Conservation (phyloP, 768 basidiomycete species). For the Mycena pura region DNA sequence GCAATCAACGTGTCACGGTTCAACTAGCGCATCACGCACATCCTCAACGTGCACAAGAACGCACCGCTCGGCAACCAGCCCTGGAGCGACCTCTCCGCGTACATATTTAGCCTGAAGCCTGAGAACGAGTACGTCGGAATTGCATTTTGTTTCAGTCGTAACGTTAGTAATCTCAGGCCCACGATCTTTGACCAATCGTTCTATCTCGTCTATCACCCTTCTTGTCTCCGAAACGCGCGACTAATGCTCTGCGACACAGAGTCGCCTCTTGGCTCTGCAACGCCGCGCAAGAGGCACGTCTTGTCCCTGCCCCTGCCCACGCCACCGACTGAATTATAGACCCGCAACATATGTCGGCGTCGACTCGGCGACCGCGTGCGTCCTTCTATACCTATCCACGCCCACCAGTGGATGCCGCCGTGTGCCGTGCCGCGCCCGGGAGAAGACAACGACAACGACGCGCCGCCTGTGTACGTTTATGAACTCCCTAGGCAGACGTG, state of each 20-base stretch:
- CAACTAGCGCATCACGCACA: conserved; percentile 44
- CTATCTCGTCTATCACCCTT: conserved; percentile 17
- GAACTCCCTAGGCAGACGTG: too few relatives aligned
- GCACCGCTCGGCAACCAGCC: conserved; percentile 39
- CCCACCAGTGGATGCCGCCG: too few relatives aligned
- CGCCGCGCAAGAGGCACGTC: conserved; percentile 30
- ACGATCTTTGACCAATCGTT: conserved; percentile 36
- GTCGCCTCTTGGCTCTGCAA: conserved; percentile 32
- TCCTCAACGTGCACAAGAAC: conserved; percentile 45
- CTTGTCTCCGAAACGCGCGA: not conserved
- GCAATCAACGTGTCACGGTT: conserved; percentile 38
- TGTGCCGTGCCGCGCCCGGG: too few relatives aligned
- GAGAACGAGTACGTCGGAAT: conserved; percentile 38
- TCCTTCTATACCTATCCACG: too few relatives aligned
- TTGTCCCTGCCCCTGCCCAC: not conserved
- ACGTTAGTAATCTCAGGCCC: conserved; percentile 14
- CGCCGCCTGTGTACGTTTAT: too few relatives aligned
- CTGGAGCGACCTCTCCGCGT: conserved; percentile 44
- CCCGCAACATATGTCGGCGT: too few relatives aligned
- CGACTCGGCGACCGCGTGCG: conserved; percentile 26
- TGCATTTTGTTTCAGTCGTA: not conserved
- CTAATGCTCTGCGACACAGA: conserved; percentile 10
- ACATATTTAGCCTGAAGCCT: conserved; percentile 47
- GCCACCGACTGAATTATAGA: conserved; percentile 8
- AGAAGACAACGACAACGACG: too few relatives aligned